Percentiles rank a stretch among this genome's conserved stretches.
Conservation (phyloP, 164 flowering plant genomes). For the Dillenia turbinata region DNA sequence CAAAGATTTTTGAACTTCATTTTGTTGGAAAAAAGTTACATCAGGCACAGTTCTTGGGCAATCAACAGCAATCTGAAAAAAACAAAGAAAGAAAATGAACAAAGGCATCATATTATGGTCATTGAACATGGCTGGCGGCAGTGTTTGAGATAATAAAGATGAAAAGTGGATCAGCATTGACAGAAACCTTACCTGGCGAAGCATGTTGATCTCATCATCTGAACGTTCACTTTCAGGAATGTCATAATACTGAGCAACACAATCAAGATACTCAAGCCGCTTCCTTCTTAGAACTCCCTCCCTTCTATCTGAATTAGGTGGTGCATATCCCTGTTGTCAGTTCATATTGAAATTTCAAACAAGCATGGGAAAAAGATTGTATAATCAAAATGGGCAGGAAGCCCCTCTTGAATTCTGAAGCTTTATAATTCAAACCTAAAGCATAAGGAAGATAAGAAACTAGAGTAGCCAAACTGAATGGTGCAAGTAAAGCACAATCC, state of each 20-base stretch:
- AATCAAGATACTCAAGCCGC: constrained; percentile 86
- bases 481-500: too few relatives aligned
- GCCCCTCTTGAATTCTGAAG: too few relatives aligned
- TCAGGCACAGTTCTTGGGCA: constrained; percentile 99
- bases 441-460: too few relatives aligned
- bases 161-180: not conserved
- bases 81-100: constrained; percentile 1
- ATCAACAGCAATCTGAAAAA: constrained; percentile 84
- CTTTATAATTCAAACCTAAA: too few relatives aligned
- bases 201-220: constrained; percentile 97
- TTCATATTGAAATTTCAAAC: constrained; percentile 54
- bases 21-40: constrained; percentile 90
- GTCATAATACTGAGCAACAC: constrained; percentile 88
- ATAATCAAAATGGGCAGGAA: too few relatives aligned
- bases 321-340: constrained; percentile 99
- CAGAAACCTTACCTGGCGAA: constrained; percentile 65
- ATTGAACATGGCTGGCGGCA: not conserved
- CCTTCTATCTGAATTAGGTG: constrained; percentile 99
- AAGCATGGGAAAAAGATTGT: constrained; percentile 16
- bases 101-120: not conserved
- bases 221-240: constrained; percentile 90
- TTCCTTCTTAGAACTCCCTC: constrained; percentile 87
- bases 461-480: too few relatives aligned
- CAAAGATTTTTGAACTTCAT: constrained; percentile 88
- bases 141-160: not conserved